Evolutionary conservation across 2,329 filamentous ascomycete genomes (phyloP), one percentile per base, ranked within the genome.

Genomic region (Botrytis tulipae): DNA sequence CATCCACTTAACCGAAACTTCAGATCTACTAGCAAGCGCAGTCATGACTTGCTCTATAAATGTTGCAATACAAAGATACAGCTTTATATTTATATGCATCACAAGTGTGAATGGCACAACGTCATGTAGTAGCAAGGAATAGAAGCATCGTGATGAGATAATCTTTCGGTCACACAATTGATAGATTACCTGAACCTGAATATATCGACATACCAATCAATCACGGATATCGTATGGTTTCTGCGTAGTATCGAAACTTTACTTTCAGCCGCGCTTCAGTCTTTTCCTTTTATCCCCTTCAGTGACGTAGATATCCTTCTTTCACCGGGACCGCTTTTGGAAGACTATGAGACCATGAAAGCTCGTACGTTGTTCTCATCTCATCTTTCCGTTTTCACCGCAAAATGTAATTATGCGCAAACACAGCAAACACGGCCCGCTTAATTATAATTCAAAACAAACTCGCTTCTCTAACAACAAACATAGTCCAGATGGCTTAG

Each of bases 401-500:
- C 8, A 44, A 29, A 29, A 29, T 22, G 8, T 5, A 22, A 65
- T 20, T 46, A 22, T 44, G 40, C 22, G n/a, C 40, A 63, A 46
- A 63, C 61, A 32, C 16, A 22, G 32, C 57, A 60, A 35, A 35
- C 32, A 22, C 32, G 25, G 14, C 2, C 9, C 16, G 2, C 25
- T 6, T 29, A 1, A 6, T 46, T 18, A 46, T 46, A 35, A 25
- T 25, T 46, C 10, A 48, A 40, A 65, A 46, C 20, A 46, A 48
- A 29, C n/a, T 25, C 42, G 5, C 16, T 35, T 22, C 29, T 16
- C 42, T 29, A 32, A 63, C 40, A 46, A 46, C 62, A 48, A 65
- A 65, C 62, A 65, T 29, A 65, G 42, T 65, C n/a, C 42, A 65
- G 62, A 46, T 65, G 62, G 62, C 62, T 48, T 42, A 65, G 62